A percentile compares a stretch with the other conserved stretches of the same genome.
Evolutionary conservation across 148 eudicot species (phyloP).

Genomic region (Nyssa sinensis): DNA sequence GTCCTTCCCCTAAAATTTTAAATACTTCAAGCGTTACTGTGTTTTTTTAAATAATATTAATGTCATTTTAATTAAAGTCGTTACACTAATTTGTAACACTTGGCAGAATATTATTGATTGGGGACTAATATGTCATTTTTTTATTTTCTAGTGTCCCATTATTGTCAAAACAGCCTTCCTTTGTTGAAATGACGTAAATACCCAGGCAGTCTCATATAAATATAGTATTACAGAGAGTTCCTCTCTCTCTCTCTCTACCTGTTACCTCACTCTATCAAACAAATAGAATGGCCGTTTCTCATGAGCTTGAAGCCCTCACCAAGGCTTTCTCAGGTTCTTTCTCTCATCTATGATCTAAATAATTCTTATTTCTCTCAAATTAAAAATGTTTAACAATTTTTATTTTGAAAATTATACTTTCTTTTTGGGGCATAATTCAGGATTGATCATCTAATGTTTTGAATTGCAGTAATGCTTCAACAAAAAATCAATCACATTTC

Average conservation of each 20-base stretch:
- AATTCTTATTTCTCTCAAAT: background rate
- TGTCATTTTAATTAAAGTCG: background rate
- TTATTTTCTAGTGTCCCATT: background rate
- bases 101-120: background rate
- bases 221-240: background rate
- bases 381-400: no score
- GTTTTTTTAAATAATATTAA: background rate
- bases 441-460: no score
- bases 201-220: background rate
- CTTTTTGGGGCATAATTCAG: no score
- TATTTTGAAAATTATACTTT: background rate
- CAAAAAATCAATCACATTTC: no score
- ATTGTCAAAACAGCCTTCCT: background rate
- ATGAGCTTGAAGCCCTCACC: constrained; percentile 41
- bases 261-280: no score
- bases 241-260: background rate
- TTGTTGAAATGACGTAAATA: background rate
- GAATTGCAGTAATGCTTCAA: no score
- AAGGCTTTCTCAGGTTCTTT: constrained; percentile 73
- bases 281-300: constrained; percentile 24
- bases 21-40: no score
- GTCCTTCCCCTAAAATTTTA: no score
- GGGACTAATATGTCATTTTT: background rate
- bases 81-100: no score
- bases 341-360: background rate